Base-by-base conservation (phyloP, 352 stramenopile genomes). In the Elongisporangium prolatum region DNA sequence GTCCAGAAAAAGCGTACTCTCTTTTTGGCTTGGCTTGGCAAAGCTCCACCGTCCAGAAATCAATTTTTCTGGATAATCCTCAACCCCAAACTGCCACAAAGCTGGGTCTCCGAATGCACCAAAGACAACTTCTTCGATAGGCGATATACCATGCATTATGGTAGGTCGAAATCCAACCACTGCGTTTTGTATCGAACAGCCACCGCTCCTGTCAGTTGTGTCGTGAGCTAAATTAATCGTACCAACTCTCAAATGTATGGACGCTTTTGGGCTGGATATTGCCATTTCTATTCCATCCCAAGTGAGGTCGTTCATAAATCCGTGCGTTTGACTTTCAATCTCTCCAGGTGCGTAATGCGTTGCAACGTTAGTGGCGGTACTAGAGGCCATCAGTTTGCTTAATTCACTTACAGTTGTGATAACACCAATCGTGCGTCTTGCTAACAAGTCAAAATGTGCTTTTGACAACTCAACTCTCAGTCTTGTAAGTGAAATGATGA, bases 1-100 rank as follows among this genome's bases (percentile, higher is more conserved):
- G 52, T 94, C 83, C 44, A 94, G 50, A 38, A 92, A 90, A 4
- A 83, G 34, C 4, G 69, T 82, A 40, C 67, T 58, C 37, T 87
- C 74, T 1, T 58, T 60, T 6, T 25, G 20, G 11, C 10, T 44
- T 44, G 34, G 34, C 7, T 73, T 58, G 10, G 64, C 63, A 51
- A 69, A 69, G 50, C 64, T 73, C 84, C 84, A 94, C 10, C 77
- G 64, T 37, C 70, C 74, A 44, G 74, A 74, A 44, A 94, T 49
- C 7, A 92, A 28, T 34, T 87, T 89, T 21, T 91, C 79, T 14
- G 79, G 77, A 38, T 86, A 86, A 22, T 88, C 93, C 16, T 89
- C 80, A 13, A 88, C 72, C 38, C 67, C 63, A 10, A 91, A 48
- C 64, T 91, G 83, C 85, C 85, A 94, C 37, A 84, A 58, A 20